Evolutionary conservation across 225 moss, liverwort and hornwort genomes (phyloP).

Genomic region (Marchantia paleacea): DNA sequence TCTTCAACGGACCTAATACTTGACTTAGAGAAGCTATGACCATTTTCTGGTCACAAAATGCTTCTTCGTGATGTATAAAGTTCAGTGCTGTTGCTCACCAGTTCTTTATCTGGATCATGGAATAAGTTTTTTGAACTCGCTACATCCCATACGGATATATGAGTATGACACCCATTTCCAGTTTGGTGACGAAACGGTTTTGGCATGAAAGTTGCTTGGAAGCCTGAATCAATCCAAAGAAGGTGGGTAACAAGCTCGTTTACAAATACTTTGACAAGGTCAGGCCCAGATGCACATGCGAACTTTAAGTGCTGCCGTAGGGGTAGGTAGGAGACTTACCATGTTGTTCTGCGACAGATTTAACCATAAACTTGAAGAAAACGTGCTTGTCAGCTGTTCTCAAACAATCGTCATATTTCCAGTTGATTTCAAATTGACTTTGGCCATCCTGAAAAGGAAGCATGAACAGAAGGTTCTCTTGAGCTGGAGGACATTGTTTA

Average conservation of each 20-base stretch:
- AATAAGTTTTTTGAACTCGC: conserved; percentile 51
- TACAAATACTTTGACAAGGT: neutral
- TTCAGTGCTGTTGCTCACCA: conserved; percentile 37
- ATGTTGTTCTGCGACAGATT: conserved; percentile 79
- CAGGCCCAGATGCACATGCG: neutral
- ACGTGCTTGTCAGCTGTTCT: conserved; percentile 83
- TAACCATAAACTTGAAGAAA: conserved; percentile 97
- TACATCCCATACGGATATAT: conserved; percentile 71
- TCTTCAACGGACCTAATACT: neutral
- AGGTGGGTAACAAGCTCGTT: neutral
- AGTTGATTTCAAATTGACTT: conserved; percentile 94
- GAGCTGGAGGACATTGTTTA: neutral
- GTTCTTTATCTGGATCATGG: conserved; percentile 40
- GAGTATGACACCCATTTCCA: conserved; percentile 88
- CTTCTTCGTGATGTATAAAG: neutral
- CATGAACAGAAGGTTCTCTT: neutral
- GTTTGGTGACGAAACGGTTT: conserved; percentile 82
- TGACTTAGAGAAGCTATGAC: too few species aligned
- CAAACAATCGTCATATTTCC: conserved; percentile 86
- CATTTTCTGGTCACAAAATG: too few species aligned
- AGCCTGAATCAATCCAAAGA: conserved; percentile 40
- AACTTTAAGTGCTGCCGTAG: neutral
- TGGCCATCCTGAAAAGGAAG: conserved; percentile 62
- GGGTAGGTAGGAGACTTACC: conserved; percentile 45
- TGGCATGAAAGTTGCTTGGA: conserved; percentile 91